Base-by-base conservation (phyloP, 2,329 filamentous ascomycete species). In the Colletotrichum zoysiae region DNA sequence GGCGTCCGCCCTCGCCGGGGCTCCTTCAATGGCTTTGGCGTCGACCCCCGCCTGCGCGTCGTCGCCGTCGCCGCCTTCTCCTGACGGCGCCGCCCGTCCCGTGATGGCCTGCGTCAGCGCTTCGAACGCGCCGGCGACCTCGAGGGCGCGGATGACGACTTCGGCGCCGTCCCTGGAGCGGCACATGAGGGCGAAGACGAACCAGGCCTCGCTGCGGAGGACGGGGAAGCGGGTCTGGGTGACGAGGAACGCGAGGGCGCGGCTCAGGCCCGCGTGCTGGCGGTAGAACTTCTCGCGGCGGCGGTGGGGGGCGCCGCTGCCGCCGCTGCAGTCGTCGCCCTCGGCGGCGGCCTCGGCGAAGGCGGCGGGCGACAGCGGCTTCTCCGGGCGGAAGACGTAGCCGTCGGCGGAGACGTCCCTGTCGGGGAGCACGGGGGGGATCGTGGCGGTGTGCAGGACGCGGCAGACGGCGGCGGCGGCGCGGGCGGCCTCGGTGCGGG, bases 201-300 rank as follows among this genome's bases (percentile, higher is more conserved):
- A 91, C 85, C 89, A 88, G 3, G 86, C 84, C 76, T 92, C 90
- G 50, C 88, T 89, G 23, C 87, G 84, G 2, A 92, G 81, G 2
- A 86, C 82, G 0, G 88, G 87, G 84, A 89, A 91, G 74, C 88
- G 90, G 3, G 79, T 80, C 76, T 91, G 89, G 2, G 82, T 85
- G 33, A 90, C 81, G 35, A 91, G 83, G 74, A 86, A 88, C 1
- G 83, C 77, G 8, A 92, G 81, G 0, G 84, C 80, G 9, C 80
- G 76, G 18, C 79, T 75, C 16, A 89, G 77, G 26, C 81, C 73
- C 3, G 75, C 73, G 76, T 89, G 86, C 33, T 77, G 78, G 1
- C 77, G 65, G 78, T 89, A 88, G 76, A 90, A 89, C 9, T 74
- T 70, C 9, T 74, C 76, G 7, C 80, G 77, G 35, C 78, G 67